These are phyloP conservation scores for Eucalyptus dawsonii DNA, from an alignment of 345 rosid species.

Conservation along the genomic window DNA sequence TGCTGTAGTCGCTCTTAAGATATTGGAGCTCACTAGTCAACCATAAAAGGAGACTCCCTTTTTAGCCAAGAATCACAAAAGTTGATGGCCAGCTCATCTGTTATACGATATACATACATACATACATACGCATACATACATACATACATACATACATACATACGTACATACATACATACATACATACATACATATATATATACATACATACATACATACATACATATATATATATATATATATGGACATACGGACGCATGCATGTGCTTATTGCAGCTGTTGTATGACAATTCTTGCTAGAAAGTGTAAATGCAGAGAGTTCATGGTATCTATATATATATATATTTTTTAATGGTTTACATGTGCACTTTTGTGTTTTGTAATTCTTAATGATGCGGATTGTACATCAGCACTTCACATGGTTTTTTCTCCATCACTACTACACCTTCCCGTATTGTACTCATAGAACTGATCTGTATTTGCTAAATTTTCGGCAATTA, in stretches of 20 bases:
- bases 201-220: rapidly evolving
- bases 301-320: neutral
- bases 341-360: neutral
- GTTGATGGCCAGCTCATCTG: neutral
- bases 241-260: too few species aligned
- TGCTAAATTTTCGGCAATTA: neutral
- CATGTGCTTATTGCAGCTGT: neutral
- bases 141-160: rapidly evolving
- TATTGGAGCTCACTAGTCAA: neutral
- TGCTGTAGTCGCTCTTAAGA: neutral
- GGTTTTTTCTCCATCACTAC: neutral
- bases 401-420: neutral
- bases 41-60: neutral
- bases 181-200: too few species aligned
- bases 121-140: too few species aligned
- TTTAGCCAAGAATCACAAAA: neutral
- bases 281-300: neutral
- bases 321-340: neutral
- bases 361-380: neutral
- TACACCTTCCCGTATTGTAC: neutral
- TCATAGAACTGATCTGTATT: neutral
- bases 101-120: neutral
- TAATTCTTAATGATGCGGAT: neutral
- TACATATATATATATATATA: rapidly evolving
- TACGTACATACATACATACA: too few species aligned